Base-by-base conservation (phyloP, 306 rosid genomes). In the Fagus sylvatica region DNA sequence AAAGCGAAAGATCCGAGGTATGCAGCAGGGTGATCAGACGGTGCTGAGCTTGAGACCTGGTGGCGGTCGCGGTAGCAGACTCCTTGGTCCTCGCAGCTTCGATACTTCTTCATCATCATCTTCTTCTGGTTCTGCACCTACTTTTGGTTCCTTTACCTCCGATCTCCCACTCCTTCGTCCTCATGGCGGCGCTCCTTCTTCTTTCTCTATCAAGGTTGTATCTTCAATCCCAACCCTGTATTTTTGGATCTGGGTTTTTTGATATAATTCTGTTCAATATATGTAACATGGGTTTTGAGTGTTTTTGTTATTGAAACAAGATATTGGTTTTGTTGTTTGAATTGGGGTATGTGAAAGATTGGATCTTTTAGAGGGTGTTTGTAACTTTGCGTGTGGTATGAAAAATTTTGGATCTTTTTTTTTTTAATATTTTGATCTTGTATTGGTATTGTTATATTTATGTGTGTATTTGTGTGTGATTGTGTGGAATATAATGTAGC, bases 11-110 rank as follows among this genome's bases (percentile, higher is more conserved):
- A 88, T 91, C 83, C 65, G 90, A 92, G 98, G 90, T 90, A 96
- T 96, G 99, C 99, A 93, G 97, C 96, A 93, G 82, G 88, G 89
- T 93, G 98, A 93, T 91, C 96, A 88, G 78, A 84, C 89, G 85
- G 87, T 79, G 65, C 75, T 90, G n/a, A 90, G 94, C 87, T 96
- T 96, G 94, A 96, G 99, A 89, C 99, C 99, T 89, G 99, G 99
- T 78, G 99, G 99, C 82, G 98, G 99, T 78, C 93, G 97, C 40
- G 85, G 90, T 34, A 82, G 56, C 83, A 85, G 98, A 83, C 87
- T 86, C 76, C 89, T 85, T 84, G 97, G 85, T 86, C 82, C 91
- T 84, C 88, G 98, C 28, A 22, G 28, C 84, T 88, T 85, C 43
- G 94, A 92, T 4, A 82, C 90, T 4, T 90, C 92, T 5, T 89